phyloP scores from a whole-genome alignment of 164 flowering plant genomes.

The Buxus sempervirens region DNA sequence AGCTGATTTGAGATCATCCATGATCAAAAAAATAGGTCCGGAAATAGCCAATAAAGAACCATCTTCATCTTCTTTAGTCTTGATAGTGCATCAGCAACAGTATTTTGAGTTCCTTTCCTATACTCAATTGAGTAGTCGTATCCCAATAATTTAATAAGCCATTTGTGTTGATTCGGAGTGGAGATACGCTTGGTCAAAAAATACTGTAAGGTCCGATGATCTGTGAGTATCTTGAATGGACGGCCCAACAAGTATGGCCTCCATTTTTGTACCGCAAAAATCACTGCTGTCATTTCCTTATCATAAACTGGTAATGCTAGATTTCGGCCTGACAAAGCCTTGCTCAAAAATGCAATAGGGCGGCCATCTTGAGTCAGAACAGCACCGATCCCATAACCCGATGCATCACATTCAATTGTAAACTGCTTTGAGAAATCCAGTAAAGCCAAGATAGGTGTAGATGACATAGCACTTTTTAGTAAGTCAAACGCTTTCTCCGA shows the following conservation, averaged over 20 bases:
- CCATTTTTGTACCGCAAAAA: background rate
- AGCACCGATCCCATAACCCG: background rate
- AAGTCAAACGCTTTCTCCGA: background rate
- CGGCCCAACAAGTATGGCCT: background rate
- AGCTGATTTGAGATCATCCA: too few species aligned
- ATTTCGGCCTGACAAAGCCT: background rate
- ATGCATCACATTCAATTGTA: conserved; percentile 4
- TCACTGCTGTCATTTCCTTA: background rate
- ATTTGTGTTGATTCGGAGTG: background rate
- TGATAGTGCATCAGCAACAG: too few species aligned
- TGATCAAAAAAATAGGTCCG: too few species aligned
- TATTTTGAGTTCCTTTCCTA: background rate
- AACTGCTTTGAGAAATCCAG: background rate
- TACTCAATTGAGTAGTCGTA: background rate
- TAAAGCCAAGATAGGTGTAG: background rate
- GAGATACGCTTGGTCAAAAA: background rate
- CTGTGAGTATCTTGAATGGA: background rate
- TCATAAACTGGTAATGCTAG: background rate
- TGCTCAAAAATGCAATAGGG: background rate
- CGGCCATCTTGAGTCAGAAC: background rate
- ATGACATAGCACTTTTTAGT: background rate
- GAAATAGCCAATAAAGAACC: background rate
- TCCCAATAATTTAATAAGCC: background rate
- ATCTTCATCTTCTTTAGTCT: background rate
- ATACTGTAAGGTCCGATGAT: background rate